Evolutionary conservation across 2,329 filamentous ascomycete genomes (phyloP).

Genomic region (Alternaria ventricosa): DNA sequence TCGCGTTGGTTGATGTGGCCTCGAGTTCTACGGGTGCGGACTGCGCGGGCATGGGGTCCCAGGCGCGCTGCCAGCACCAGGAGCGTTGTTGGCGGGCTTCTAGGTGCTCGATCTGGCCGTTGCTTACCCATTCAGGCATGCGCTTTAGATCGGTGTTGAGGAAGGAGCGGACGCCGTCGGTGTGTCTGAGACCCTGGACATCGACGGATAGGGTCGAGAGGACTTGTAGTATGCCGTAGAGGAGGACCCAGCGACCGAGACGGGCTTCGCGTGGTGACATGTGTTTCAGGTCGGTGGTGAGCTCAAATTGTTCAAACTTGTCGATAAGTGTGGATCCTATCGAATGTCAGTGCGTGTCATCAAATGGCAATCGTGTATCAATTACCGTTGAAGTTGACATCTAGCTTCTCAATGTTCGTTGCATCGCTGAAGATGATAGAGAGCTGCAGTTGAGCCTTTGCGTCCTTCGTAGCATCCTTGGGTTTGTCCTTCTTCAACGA

Average conservation of each 20-base stretch:
- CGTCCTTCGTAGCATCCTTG: constrained; percentile 41
- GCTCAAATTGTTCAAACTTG: constrained; percentile 51
- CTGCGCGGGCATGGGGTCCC: constrained; percentile 30
- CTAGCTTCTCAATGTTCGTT: constrained; percentile 50
- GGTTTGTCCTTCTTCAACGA: constrained; percentile 46
- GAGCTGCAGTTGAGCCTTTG: constrained; percentile 49
- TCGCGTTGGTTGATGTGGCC: constrained; percentile 12
- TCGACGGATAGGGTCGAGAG: constrained; percentile 53
- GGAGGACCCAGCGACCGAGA: constrained; percentile 53
- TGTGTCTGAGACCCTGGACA: constrained; percentile 47
- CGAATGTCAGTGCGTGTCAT: constrained; percentile 6
- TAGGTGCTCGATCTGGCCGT: constrained; percentile 30
- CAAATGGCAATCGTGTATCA: neutral
- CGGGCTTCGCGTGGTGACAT: constrained; percentile 50
- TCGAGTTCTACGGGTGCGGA: constrained; percentile 42
- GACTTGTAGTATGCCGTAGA: constrained; percentile 52
- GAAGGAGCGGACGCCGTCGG: constrained; percentile 49
- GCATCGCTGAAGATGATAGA: constrained; percentile 50
- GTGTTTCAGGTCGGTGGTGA: constrained; percentile 40
- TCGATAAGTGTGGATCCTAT: constrained; percentile 50
- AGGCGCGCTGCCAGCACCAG: constrained; percentile 47
- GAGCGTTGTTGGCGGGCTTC: constrained; percentile 41
- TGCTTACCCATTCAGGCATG: constrained; percentile 47
- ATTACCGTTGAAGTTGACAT: constrained; percentile 46
- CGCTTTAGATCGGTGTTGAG: constrained; percentile 49